Base-by-base conservation (phyloP, 2,329 filamentous ascomycete species). In the Paradendryphiella salina region DNA sequence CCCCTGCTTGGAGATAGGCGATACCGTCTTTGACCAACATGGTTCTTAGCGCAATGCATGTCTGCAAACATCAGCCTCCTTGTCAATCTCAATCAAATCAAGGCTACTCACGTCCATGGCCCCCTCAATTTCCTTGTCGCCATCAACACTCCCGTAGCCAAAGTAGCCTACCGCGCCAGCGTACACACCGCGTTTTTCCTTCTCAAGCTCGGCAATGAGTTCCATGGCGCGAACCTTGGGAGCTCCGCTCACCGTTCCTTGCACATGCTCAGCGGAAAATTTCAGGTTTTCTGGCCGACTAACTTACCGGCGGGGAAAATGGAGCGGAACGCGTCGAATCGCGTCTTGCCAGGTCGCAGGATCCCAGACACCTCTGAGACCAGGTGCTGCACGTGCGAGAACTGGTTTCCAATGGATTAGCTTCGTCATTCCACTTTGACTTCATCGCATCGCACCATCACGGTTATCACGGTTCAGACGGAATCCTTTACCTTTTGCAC, bases 201-300 rank as follows among this genome's bases (percentile, higher is more conserved):
- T 79, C 76, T 99, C 94, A 38, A 97, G 78, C 77, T 97, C 93
- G 38, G 89, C 91, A 65, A 99, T 99, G 55, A 99, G 80, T 76
- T 96, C 89, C 94, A 99, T 99, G 2, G 94, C 94, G 56, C 87
- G 85, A 47, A 99, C 91, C 77, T 99, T 99, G 50, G 94, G 94
- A 3, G 94, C 93, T 4, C 94, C 94, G 14, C 89, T 94, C 23
- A 97, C 93, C 0, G 94, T 99, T 23, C 69, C 69, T 69, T 50
- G 38, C 51, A 21, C 13, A 14, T n/a, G 29, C 37, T 64, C 44
- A 63, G 50, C 37, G 38, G 14, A 31, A 49, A 33, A 49, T 32
- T 47, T 44, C 52, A 50, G 46, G 42, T 42, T 51, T 58, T 52
- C 38, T 15, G 26, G 39, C 23, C 31, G 35, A 39, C 45, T 57